Evolutionary conservation across 2,329 filamentous ascomycete genomes (phyloP).

Genomic region (Aspergillus niger): DNA sequence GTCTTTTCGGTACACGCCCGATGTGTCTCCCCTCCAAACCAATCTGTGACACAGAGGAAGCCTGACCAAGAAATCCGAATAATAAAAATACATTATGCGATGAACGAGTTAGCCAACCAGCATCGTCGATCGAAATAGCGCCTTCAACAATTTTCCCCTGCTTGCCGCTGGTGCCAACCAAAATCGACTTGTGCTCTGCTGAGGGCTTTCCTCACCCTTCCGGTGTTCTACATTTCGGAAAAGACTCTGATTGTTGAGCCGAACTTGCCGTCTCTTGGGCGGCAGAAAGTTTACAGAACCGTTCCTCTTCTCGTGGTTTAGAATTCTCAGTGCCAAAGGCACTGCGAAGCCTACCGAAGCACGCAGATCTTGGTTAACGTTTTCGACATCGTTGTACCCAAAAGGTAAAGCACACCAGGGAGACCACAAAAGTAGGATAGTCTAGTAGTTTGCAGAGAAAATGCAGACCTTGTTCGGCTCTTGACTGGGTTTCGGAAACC

Average conservation of each 20-base stretch:
- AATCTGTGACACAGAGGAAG: background rate
- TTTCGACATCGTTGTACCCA: conserved; percentile 4
- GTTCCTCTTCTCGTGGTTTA: conserved; percentile 13
- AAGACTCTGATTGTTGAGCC: conserved; percentile 20
- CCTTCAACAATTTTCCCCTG: conserved; percentile 23
- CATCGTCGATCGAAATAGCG: conserved; percentile 17
- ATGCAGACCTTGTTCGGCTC: conserved; percentile 17
- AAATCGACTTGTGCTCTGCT: conserved; percentile 15
- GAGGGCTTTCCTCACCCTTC: conserved; percentile 13
- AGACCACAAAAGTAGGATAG: conserved; percentile 2
- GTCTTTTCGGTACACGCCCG: conserved; percentile 27
- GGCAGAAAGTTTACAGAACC: conserved; percentile 15
- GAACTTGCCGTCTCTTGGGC: conserved; percentile 22
- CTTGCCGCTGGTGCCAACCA: conserved; percentile 28
- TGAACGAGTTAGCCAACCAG: conserved; percentile 14
- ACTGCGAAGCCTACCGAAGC: conserved; percentile 11
- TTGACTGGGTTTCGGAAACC: conserved; percentile 20
- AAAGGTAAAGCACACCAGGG: background rate
- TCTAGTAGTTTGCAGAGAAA: background rate
- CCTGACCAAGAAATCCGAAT: conserved; percentile 1
- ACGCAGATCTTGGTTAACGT: conserved; percentile 11
- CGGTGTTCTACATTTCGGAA: conserved; percentile 25
- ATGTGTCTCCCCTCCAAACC: conserved; percentile 16
- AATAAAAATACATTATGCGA: conserved; percentile 4
- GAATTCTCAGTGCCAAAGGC: conserved; percentile 11